These are phyloP conservation scores for Psilocybe subaeruginosa DNA, from an alignment of 768 basidiomycete genomes.

Conservation along the genomic window DNA sequence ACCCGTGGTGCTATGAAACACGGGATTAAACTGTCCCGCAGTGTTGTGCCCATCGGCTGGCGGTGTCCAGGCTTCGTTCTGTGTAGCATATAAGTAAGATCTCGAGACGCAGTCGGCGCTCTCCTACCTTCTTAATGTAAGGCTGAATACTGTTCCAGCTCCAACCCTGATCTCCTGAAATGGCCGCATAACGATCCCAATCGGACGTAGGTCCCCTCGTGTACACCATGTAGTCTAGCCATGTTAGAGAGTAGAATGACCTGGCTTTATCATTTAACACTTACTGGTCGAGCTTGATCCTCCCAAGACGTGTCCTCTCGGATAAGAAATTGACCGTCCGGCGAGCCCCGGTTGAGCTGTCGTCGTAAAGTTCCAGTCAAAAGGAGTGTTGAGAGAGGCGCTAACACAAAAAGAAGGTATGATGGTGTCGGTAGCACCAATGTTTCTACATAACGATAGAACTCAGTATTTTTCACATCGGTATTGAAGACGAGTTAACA, in stretches of 20 bases:
- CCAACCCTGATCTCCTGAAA: conserved; percentile 53
- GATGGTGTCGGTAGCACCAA: not conserved
- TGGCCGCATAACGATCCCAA: conserved; percentile 52
- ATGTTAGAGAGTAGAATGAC: not conserved
- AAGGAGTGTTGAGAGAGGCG: conserved; percentile 12
- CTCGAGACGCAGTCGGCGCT: too few species aligned
- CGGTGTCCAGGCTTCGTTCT: not conserved
- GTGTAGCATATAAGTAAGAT: too few species aligned
- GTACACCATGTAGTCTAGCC: conserved; percentile 27
- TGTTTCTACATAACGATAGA: too few species aligned
- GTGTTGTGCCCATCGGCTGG: conserved; percentile 25
- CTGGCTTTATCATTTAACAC: not conserved
- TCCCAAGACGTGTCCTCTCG: conserved; percentile 31
- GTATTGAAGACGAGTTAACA: too few species aligned
- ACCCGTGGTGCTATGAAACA: conserved; percentile 29
- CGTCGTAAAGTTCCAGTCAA: conserved; percentile 36
- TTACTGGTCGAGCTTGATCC: conserved; percentile 27
- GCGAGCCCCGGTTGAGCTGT: conserved; percentile 23
- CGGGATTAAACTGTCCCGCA: conserved; percentile 32
- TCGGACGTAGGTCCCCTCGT: conserved; percentile 40
- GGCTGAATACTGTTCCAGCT: conserved; percentile 27
- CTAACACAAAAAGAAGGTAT: not conserved
- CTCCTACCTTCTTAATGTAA: conserved; percentile 26
- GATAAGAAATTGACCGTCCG: conserved; percentile 21
- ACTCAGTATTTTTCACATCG: too few species aligned